Conservation (phyloP, 257 asterid genomes). For the Petunia axillaris region DNA sequence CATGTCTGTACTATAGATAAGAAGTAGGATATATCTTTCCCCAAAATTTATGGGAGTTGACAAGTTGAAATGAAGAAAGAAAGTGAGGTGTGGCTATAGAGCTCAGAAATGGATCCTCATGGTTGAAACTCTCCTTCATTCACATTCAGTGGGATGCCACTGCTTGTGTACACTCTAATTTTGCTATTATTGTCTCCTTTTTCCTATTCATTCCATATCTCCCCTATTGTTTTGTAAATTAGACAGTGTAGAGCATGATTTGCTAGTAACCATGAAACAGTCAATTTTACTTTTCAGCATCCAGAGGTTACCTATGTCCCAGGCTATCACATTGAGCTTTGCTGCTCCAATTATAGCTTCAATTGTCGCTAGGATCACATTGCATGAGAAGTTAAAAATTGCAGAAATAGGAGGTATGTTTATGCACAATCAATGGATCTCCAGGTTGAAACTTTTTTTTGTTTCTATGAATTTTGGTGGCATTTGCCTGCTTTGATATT, state of each 20-base stretch:
- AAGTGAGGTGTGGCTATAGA: neutral
- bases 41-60: slow-evolving; percentile 5
- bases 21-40: neutral
- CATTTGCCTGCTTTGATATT: neutral
- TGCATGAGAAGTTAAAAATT: slow-evolving; percentile 46
- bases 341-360: slow-evolving; percentile 50
- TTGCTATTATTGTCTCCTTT: slow-evolving; percentile 9
- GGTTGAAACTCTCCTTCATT: neutral
- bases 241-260: slow-evolving; percentile 27
- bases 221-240: slow-evolving; percentile 9
- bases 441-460: neutral
- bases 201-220: slow-evolving; percentile 5
- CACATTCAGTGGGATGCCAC: neutral
- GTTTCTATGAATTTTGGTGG: neutral
- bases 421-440: slow-evolving; percentile 8
- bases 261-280: slow-evolving; percentile 36
- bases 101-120: neutral
- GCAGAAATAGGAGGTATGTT: slow-evolving; percentile 47
- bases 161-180: neutral
- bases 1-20: neutral
- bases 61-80: slow-evolving; percentile 9
- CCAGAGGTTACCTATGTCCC: slow-evolving; percentile 45
- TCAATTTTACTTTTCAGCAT: slow-evolving; percentile 43
- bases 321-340: slow-evolving; percentile 43
- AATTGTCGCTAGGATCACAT: slow-evolving; percentile 38